Evolutionary conservation across 1,284 basidiomycete species (phyloP), one percentile per base, ranked within the genome.

Genomic region (Ganoderma meredithae): DNA sequence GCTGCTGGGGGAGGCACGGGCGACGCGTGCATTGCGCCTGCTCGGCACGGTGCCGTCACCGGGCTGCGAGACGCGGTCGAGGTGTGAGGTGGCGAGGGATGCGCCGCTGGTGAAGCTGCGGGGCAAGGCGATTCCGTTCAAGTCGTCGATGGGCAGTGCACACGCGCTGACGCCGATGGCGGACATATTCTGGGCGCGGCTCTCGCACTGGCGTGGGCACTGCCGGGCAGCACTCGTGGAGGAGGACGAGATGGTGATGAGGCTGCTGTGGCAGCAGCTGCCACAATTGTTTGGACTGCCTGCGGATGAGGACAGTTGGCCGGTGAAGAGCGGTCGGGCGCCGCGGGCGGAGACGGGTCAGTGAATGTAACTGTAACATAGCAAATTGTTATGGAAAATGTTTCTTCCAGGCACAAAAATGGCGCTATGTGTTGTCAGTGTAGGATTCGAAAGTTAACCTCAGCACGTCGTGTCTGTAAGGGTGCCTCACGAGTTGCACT

Each of bases 91-190:
- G 27, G 5, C 52, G 52, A 15, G 27, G 27, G 3, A 33, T 6
- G 52, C 27, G 4, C 52, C 52, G 52, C 2, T 49, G 10, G 47
- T 3, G 0, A 22, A n/a, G n/a, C 52, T 53, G 17, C 25, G 7
- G 27, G 31, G 27, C 25, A 33, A 9, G 13, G 6, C 13, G 52
- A 7, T 1, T 22, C 22, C 27, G 12, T 53, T 31, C 10, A 27
- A 17, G 27, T 25, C 49, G 25, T 27, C 25, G 49, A 53, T 53
- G 49, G 10, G 25, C 49, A 25, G 27, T 25, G 1, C 4, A 15
- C 6, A 17, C 52, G 52, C 52, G 52, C 52, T 55, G 52, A 55
- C 25, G 27, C 52, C 52, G 13, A 55, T 55, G 31, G 52, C 27
- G 52, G 52, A 55, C 6, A 55, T 19, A 17, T 55, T 55, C 52